Conservation (phyloP, 305 asterid genomes). For the Solanum chacoense region DNA sequence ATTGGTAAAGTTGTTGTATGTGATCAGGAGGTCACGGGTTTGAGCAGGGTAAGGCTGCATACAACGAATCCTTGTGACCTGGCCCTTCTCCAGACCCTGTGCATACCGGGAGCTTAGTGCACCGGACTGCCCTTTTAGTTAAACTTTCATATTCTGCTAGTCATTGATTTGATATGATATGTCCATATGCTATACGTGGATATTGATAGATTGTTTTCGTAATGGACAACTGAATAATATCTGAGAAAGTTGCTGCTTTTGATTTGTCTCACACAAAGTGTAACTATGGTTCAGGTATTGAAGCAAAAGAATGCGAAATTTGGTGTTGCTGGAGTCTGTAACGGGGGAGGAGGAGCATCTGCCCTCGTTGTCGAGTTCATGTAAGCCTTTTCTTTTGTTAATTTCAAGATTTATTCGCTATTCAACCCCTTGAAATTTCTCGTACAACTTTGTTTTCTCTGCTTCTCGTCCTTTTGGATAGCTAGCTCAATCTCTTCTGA, state of each 20-base stretch:
- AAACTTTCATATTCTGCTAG: background rate
- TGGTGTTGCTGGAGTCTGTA: conserved; percentile 90
- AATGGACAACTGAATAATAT: background rate
- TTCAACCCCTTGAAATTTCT: background rate
- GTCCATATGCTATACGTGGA: background rate
- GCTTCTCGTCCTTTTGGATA: background rate
- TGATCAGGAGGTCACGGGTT: background rate
- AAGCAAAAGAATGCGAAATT: conserved; percentile 52
- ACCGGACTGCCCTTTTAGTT: background rate
- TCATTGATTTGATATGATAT: background rate
- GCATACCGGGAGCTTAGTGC: background rate
- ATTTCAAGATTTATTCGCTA: background rate
- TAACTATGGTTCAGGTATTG: conserved; percentile 42
- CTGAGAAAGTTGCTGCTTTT: background rate
- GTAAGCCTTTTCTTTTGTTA: conserved; percentile 16
- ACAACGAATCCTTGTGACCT: background rate
- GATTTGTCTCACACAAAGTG: background rate
- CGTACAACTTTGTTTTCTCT: background rate
- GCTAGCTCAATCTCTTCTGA: background rate
- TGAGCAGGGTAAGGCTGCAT: background rate
- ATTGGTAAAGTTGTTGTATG: background rate
- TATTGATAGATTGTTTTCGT: background rate
- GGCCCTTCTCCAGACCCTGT: background rate
- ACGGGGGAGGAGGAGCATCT: conserved; percentile 98
- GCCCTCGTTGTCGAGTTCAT: conserved; percentile 70